Evolutionary conservation across 1,284 basidiomycete genomes (phyloP), one percentile per base, ranked within the genome.

Genomic region (Ganoderma meredithae): DNA sequence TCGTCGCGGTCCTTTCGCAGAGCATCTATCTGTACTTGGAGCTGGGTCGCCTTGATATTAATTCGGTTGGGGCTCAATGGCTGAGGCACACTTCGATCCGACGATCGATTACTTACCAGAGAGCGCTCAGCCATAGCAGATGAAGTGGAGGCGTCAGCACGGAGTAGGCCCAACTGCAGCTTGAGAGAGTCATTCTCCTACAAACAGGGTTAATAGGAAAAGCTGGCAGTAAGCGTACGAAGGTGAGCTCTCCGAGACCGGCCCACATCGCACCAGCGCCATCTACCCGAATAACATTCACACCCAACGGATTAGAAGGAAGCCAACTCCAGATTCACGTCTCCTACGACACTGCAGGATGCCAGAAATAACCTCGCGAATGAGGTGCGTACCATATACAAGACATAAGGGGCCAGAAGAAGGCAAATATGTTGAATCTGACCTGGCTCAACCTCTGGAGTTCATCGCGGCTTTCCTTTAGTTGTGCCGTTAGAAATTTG

Each of bases 391-490:
- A 25, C 9, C 13, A n/a, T 41, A 39, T 8, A 8, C 8, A 15
- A 10, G 36, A 2, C 22, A 43, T 9, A 27, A 40, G 39, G 19
- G 9, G 6, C 0, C 10, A 22, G 0, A 36, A 1, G 52, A 56
- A 10, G 9, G 7, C 5, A 12, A 7, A 22, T 59, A 7, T 31
- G 19, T 39, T 36, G 39, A 44, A 19, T 9, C 71, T 66, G 8
- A 70, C 71, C 63, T 68, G 27, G 0, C 31, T 63, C 1, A 25
- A 27, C 17, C 15, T 25, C 13, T 66, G 59, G 6, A 69, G 17
- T 36, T 69, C 49, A 2, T 69, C 68, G 13, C 67, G 68, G 41
- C 62, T 62, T 3, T 67, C 67, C 52, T 70, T 66, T 19, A 72
- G 49, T 60, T 72, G 71, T 19, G 56, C 52, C 9, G 65, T 60